Percentiles rank a stretch among this genome's conserved stretches.
These are phyloP conservation scores for Thermomucor indicae-seudaticae DNA, from an alignment of 371 early-diverging fungal genomes.

Conservation along the genomic window DNA sequence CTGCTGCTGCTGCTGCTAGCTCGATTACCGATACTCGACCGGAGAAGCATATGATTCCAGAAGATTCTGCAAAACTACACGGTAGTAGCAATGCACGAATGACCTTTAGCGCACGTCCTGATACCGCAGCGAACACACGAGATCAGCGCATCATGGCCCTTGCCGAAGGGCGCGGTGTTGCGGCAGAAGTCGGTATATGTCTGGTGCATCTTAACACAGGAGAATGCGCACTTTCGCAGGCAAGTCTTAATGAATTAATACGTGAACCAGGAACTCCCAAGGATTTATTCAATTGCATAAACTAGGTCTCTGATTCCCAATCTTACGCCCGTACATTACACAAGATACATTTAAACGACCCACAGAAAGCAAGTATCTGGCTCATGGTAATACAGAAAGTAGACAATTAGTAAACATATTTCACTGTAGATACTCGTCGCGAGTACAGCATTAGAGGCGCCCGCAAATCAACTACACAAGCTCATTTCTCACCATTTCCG, in stretches of 20 bases:
- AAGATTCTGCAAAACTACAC: too few relatives aligned
- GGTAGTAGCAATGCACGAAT: too few relatives aligned
- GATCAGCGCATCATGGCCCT: constrained; percentile 31
- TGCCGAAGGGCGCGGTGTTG: constrained; percentile 46
- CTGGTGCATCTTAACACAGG: constrained; percentile 56
- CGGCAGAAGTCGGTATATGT: constrained; percentile 64
- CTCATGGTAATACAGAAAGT: not conserved
- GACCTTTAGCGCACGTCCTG: constrained; percentile 1
- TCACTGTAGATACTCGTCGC: constrained; percentile 5
- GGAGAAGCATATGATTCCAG: too few relatives aligned
- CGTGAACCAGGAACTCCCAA: not conserved
- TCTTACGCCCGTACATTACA: constrained; percentile 62
- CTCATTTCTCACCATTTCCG: constrained; percentile 48
- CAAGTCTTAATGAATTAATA: constrained; percentile 6
- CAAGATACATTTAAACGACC: constrained; percentile 54
- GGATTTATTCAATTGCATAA: not conserved
- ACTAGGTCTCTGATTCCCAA: constrained; percentile 63
- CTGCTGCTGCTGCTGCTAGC: too few relatives aligned
- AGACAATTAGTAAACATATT: not conserved
- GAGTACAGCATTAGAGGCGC: constrained; percentile 28
- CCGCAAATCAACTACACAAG: constrained; percentile 41
- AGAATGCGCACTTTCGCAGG: constrained; percentile 63
- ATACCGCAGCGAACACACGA: constrained; percentile 3
- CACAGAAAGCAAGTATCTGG: constrained; percentile 45
- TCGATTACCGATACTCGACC: too few relatives aligned